A percentile compares a stretch with the other conserved stretches of the same genome.
phyloP scores from a whole-genome alignment of 83 land plant genomes.

The Diphasiastrum complanatum region DNA sequence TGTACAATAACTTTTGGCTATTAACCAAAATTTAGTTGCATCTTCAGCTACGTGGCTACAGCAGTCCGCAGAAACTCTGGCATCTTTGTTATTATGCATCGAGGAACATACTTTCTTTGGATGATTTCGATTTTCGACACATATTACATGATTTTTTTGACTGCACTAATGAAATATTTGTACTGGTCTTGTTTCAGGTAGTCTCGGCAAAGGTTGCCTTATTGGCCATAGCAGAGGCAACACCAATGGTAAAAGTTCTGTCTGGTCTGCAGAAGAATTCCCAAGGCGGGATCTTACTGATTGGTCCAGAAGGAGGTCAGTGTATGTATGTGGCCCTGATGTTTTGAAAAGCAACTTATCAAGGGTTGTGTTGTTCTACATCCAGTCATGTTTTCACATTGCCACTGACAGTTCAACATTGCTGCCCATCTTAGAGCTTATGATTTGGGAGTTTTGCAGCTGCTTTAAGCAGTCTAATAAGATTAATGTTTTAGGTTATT shows the following conservation, averaged over 20 bases:
- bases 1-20: no score
- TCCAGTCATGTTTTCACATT: neutral
- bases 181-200: no score
- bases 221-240: slow-evolving; percentile 70
- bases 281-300: slow-evolving; percentile 46
- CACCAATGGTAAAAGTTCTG: slow-evolving; percentile 45
- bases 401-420: neutral
- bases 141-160: no score
- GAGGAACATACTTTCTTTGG: no score
- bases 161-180: no score
- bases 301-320: slow-evolving; percentile 97
- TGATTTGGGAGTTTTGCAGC: neutral
- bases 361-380: neutral
- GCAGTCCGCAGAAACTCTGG: no score
- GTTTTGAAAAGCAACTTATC: neutral
- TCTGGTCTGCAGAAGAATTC: slow-evolving; percentile 16
- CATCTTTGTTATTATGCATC: no score
- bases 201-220: slow-evolving; percentile 41
- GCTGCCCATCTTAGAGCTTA: neutral
- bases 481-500: no score
- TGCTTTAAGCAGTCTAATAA: no score
- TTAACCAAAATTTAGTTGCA: no score
- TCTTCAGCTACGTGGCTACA: no score
- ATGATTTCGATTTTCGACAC: no score
- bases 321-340: neutral